Base-by-base conservation (phyloP, 129 eudicot genomes). In the Scalesia atractyloides region DNA sequence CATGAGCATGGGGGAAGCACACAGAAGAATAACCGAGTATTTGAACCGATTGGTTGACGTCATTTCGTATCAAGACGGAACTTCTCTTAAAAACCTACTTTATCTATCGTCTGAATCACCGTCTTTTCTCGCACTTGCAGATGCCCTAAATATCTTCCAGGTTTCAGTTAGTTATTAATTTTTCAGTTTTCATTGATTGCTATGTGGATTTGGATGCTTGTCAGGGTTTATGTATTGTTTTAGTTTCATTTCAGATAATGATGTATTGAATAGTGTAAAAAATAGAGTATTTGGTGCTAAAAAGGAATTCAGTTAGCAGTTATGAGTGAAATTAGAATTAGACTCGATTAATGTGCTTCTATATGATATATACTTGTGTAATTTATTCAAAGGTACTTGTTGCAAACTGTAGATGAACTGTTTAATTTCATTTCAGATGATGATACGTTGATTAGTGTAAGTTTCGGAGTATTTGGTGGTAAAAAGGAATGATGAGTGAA, bases 1-100 rank as follows among this genome's bases (percentile, higher is more conserved):
- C 52, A 39, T 95, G 69, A 95, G 99, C 86, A 90, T 90, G 97
- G 99, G 99, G 15, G 97, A 95, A 80, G 89, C 97, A 20, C 91
- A 95, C 88, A 73, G 89, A 65, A 76, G 96, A 64, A 90, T 95
- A 44, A 83, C 85, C 5, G 97, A 90, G 3, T 95, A 86, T 85
- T 74, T 95, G 3, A 88, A 80, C 68, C 83, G 82, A 56, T 95
- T 95, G 83, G 73, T 82, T 76, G 97, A 90, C 71, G 91, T 94
- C 84, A 86, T 95, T 79, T 77, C 94, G 3, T 84, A 80, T 47
- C 99, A 95, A 83, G 94, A 95, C 74, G 91, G 86, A 11, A 17
- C 88, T 39, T 75, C 97, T 57, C 88, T 90, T 30, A 82, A 89
- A 64, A 85, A 78, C 58, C 89, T 95, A 52, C 87, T 90, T 69